Evolutionary conservation across 2,329 filamentous ascomycete species (phyloP).

Genomic region (Epichloe elymi): DNA sequence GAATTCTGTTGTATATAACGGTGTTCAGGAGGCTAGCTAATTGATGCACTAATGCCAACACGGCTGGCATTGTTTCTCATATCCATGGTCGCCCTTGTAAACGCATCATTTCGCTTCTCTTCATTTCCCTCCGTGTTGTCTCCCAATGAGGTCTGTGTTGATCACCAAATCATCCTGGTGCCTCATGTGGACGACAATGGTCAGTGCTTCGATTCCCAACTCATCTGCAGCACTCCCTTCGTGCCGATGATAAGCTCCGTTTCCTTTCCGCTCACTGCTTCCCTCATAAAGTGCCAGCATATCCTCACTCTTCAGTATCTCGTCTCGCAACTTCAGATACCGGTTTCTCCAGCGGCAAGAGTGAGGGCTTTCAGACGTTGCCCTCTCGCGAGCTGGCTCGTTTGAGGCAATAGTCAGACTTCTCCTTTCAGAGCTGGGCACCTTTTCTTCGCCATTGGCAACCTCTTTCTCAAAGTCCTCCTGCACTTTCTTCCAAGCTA

Average conservation of each 20-base stretch:
- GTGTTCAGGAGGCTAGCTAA: not conserved
- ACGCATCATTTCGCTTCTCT: not conserved
- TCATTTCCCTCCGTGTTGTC: not conserved
- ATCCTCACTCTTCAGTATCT: slow-evolving; percentile 28
- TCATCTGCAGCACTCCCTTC: slow-evolving; percentile 14
- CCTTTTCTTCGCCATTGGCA: not conserved
- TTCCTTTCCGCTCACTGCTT: slow-evolving; percentile 6
- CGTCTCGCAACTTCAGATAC: slow-evolving; percentile 26
- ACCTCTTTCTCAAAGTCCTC: slow-evolving; percentile 7
- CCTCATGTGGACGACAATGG: slow-evolving; percentile 36
- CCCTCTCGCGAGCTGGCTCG: not conserved
- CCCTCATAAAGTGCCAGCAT: slow-evolving; percentile 18
- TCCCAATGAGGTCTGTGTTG: slow-evolving; percentile 26
- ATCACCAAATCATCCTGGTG: slow-evolving; percentile 38
- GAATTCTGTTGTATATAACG: too few species aligned
- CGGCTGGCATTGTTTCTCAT: too few species aligned
- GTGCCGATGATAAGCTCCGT: not conserved
- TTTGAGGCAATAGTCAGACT: not conserved
- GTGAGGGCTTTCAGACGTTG: slow-evolving; percentile 13
- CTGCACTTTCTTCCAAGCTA: slow-evolving; percentile 13
- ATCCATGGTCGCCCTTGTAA: not conserved
- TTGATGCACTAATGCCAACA: not conserved
- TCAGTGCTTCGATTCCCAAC: slow-evolving; percentile 33
- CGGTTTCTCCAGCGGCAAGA: slow-evolving; percentile 29
- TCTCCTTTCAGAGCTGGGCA: not conserved